phyloP scores from a whole-genome alignment of 805 yeast species.

The Sugiyamaella marilandica region DNA sequence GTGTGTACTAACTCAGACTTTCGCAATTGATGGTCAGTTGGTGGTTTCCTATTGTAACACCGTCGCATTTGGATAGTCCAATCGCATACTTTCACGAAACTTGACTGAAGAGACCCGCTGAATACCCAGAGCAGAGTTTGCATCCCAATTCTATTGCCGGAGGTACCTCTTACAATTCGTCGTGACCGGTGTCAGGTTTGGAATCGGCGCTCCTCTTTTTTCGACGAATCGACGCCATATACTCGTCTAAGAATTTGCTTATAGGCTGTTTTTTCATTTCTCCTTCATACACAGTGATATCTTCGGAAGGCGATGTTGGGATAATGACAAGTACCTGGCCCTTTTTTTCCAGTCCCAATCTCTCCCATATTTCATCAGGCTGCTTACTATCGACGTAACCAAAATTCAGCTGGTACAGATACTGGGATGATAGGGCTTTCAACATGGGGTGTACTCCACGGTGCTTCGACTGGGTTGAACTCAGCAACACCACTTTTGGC shows the following conservation, averaged over 20 bases:
- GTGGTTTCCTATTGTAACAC: conserved; percentile 24
- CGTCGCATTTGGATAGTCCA: conserved; percentile 28
- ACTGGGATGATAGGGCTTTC: conserved; percentile 30
- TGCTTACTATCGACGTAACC: conserved; percentile 26
- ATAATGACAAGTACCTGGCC: conserved; percentile 25
- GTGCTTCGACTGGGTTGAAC: conserved; percentile 25
- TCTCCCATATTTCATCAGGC: conserved; percentile 25
- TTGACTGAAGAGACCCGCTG: too few species aligned
- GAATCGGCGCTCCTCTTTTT: background rate
- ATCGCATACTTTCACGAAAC: too few species aligned
- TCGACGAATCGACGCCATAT: background rate
- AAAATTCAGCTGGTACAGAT: conserved; percentile 27
- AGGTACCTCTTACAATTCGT: background rate
- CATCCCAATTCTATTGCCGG: background rate
- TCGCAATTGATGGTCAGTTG: conserved; percentile 23
- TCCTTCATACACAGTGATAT: conserved; percentile 27
- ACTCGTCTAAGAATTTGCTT: conserved; percentile 20
- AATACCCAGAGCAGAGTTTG: too few species aligned
- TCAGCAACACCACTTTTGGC: conserved; percentile 29
- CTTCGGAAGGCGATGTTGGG: conserved; percentile 21
- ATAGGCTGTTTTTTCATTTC: conserved; percentile 25
- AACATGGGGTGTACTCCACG: conserved; percentile 28
- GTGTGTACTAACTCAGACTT: conserved; percentile 9
- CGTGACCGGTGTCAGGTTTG: background rate
- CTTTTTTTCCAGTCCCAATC: conserved; percentile 22